A percentile compares a stretch with the other conserved stretches of the same genome.
phyloP scores from a whole-genome alignment of 2,329 filamentous ascomycete genomes.

The Teratosphaeriaceae sp. region DNA sequence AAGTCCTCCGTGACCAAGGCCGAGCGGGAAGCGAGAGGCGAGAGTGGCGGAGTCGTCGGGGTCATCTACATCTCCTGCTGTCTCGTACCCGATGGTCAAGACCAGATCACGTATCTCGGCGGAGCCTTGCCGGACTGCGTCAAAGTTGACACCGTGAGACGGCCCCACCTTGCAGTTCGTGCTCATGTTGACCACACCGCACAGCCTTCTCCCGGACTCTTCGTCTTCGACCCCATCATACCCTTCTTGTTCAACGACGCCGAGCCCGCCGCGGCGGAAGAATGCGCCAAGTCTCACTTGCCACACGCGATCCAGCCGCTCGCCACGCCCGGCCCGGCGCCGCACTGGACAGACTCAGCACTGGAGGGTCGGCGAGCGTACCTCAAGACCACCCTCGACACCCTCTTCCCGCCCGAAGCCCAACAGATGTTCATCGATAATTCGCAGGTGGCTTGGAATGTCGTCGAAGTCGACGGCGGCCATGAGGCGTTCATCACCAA shows the following conservation, averaged over 20 bases:
- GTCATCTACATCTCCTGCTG: neutral
- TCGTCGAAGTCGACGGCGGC: neutral
- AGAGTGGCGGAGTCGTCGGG: neutral
- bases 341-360: neutral
- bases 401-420: neutral
- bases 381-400: conserved; percentile 2
- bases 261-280: neutral
- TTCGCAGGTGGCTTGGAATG: neutral
- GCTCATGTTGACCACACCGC: neutral
- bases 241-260: conserved; percentile 1
- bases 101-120: neutral
- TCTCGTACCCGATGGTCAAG: neutral
- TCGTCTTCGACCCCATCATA: conserved; percentile 1
- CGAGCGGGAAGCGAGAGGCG: neutral
- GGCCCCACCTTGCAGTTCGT: neutral
- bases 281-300: neutral
- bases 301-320: neutral
- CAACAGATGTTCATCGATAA: conserved; percentile 2
- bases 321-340: neutral
- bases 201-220: neutral
- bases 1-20: neutral
- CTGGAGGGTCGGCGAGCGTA: conserved; percentile 1
- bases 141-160: neutral
- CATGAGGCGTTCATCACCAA: conserved; percentile 2
- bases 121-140: too few relatives aligned